Base-by-base conservation (phyloP, 1,139 yeast genomes). In the Meyerozyma elateridarum region DNA sequence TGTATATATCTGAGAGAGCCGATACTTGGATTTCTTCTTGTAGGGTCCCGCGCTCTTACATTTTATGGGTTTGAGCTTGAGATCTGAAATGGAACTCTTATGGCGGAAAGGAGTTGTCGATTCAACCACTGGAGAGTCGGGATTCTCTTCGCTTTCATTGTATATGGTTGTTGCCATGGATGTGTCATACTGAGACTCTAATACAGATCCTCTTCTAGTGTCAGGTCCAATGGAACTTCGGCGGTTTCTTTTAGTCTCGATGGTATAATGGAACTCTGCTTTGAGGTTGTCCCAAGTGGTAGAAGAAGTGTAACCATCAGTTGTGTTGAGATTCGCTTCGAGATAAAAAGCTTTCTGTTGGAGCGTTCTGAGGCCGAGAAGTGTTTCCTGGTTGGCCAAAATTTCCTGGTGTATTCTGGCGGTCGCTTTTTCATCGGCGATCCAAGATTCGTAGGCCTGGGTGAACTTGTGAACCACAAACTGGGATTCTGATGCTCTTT, bases 271-370 rank as follows among this genome's bases (percentile, higher is more conserved):
- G 34, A 40, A 76, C 45, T 78, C 85, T 28, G 58, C 49, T 22
- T 60, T 52, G 29, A 79, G 46, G 38, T 72, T 74, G 30, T 69
- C 73, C 39, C 73, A 61, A 1, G 78, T 69, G 56, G 71, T 52
- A 54, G 70, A 39, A 63, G 70, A 48, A 60, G 70, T 62, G 31
- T 55, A 37, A 15, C 28, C 25, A 41, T 65, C 73, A 36, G 60
- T 62, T 28, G 48, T 34, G 15, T 42, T 46, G 29, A 65, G 34
- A 33, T 54, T 61, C 6, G 64, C 51, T 39, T 66, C 72, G 27
- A 67, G 52, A 35, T 56, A 53, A 34, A 53, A 54, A 4, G 61
- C 48, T 40, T 56, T 59, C 33, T 61, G 63, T 27, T 54, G 45
- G 29, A 68, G 50, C 21, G 53, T 56, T 36, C 56, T 49, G 35